A percentile compares a stretch with the other conserved stretches of the same genome.
Evolutionary conservation across 441 rosid genomes (phyloP).

Genomic region (Melastoma candidum): DNA sequence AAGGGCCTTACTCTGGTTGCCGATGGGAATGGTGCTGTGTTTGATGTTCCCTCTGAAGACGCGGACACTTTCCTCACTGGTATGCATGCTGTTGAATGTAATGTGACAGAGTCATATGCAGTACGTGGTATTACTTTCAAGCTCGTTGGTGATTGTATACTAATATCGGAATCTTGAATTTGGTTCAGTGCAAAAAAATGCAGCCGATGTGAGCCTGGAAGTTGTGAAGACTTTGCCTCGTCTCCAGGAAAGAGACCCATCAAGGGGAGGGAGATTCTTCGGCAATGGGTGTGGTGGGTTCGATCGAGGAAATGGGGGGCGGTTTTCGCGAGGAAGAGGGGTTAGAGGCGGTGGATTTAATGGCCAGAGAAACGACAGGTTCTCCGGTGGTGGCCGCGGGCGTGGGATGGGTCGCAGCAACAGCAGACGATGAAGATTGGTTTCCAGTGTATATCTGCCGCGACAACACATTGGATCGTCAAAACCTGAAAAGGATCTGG

Average conservation of each 20-base stretch:
- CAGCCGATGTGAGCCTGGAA: constrained; percentile 52
- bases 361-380: constrained; percentile 36
- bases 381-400: constrained; percentile 17
- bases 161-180: neutral
- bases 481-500: neutral
- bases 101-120: too few species aligned
- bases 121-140: too few species aligned
- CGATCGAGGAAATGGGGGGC: constrained; percentile 16
- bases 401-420: constrained; percentile 18
- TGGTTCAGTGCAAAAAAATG: constrained; percentile 51
- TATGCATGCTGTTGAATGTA: constrained; percentile 8
- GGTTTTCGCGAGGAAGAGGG: constrained; percentile 15
- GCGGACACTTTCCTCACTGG: constrained; percentile 52
- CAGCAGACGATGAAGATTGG: constrained; percentile 6
- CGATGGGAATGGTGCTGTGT: constrained; percentile 74
- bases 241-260: constrained; percentile 59
- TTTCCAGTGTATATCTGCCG: neutral
- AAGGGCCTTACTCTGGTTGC: constrained; percentile 67
- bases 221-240: constrained; percentile 60
- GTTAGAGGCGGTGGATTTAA: constrained; percentile 28
- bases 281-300: neutral
- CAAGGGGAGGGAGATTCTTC: constrained; percentile 44
- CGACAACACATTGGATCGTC: neutral
- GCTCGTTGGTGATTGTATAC: too few species aligned
- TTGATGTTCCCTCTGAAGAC: constrained; percentile 58